Evolutionary conservation across 2,329 filamentous ascomycete species (phyloP).

Genomic region (Aspergillus brasiliensis): DNA sequence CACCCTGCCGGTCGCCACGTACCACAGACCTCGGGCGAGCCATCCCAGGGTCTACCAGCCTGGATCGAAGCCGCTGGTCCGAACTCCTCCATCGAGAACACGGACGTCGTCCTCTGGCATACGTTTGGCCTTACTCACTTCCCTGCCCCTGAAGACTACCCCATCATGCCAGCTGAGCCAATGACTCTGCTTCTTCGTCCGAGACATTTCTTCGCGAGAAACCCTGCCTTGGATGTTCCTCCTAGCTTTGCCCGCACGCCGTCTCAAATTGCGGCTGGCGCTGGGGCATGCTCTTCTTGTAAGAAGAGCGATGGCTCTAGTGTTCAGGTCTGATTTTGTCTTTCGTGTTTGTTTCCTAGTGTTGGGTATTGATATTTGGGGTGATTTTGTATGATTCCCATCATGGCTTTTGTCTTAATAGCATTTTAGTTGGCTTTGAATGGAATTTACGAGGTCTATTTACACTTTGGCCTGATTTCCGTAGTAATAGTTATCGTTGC

Average conservation of each 20-base stretch:
- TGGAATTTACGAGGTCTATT: background rate
- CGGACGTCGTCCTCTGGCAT: conserved; percentile 88
- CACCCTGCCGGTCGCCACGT: conserved; percentile 86
- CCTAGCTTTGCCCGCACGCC: conserved; percentile 74
- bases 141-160: conserved; percentile 86
- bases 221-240: conserved; percentile 78
- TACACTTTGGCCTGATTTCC: no score
- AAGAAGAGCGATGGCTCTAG: conserved; percentile 45
- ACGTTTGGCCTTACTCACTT: conserved; percentile 91
- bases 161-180: conserved; percentile 85
- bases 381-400: background rate
- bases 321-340: conserved; percentile 33
- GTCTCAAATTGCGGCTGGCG: conserved; percentile 61
- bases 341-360: background rate
- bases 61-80: conserved; percentile 72
- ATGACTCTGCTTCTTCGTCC: conserved; percentile 79
- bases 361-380: background rate
- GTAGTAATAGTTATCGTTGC: no score
- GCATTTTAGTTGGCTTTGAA: background rate
- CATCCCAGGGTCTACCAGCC: conserved; percentile 69
- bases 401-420: background rate
- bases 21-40: conserved; percentile 81
- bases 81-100: conserved; percentile 70
- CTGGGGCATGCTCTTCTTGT: conserved; percentile 33
- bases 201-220: conserved; percentile 78